phyloP scores from a whole-genome alignment of 2,329 filamentous ascomycete genomes.

The Akanthomyces uredinophilus region DNA sequence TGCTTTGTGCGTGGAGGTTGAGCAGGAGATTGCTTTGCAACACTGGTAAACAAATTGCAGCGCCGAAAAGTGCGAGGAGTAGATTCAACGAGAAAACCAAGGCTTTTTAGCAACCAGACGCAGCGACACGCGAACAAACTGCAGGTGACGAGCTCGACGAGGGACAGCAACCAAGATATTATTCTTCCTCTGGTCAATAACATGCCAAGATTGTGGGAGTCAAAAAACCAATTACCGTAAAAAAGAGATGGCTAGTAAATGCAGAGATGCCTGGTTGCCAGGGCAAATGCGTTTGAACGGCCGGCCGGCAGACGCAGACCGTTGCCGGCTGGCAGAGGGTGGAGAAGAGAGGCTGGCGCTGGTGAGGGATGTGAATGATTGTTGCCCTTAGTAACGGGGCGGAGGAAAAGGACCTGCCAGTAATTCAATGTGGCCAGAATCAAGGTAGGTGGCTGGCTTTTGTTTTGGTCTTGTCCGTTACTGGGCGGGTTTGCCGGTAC shows the following conservation, averaged over 20 bases:
- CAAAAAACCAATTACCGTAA: not conserved
- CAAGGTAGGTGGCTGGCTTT: not conserved
- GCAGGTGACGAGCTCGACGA: not conserved
- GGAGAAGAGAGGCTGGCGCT: not conserved
- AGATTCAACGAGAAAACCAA: not conserved
- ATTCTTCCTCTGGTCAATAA: not conserved
- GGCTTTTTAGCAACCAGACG: not conserved
- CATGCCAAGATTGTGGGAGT: not conserved
- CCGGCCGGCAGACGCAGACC: slow-evolving; percentile 2
- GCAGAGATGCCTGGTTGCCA: not conserved
- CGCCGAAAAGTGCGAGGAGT: not conserved
- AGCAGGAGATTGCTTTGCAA: not conserved
- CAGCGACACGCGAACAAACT: not conserved
- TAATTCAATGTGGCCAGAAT: not conserved
- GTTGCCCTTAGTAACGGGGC: not conserved
- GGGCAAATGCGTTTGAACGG: not conserved
- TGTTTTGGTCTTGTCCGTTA: not conserved
- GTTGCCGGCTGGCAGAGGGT: slow-evolving; percentile 13
- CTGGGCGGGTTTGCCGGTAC: not conserved
- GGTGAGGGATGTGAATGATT: not conserved
- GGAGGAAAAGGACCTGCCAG: not conserved
- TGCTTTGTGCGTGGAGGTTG: no score
- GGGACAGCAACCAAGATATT: not conserved
- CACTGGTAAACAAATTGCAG: not conserved
- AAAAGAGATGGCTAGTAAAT: not conserved